phyloP scores from a whole-genome alignment of 768 basidiomycete genomes.

The Kwoniella bestiolae region DNA sequence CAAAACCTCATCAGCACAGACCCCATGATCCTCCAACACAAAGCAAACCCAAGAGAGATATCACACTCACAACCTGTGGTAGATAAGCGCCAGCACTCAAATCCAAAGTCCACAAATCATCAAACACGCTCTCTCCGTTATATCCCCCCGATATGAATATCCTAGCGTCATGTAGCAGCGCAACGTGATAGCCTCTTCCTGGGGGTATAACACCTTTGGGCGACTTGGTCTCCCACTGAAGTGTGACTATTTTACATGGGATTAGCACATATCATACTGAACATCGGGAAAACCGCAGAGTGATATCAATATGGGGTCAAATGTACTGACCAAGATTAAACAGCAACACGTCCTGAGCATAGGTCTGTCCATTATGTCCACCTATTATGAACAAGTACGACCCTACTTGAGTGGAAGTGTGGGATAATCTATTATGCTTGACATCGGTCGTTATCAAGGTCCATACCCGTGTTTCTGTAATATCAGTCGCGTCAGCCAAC shows the following conservation, averaged over 20 bases:
- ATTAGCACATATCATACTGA: background rate
- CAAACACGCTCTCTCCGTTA: conserved; percentile 66
- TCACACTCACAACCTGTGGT: conserved; percentile 76
- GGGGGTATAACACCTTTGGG: conserved; percentile 72
- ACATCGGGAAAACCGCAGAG: too few relatives aligned
- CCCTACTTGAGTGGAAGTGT: conserved; percentile 86
- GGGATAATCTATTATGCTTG: conserved; percentile 69
- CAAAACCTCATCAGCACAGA: too few relatives aligned
- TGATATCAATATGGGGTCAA: too few relatives aligned
- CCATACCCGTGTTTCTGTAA: conserved; percentile 56
- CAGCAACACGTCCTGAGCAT: conserved; percentile 71
- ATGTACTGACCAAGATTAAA: conserved; percentile 85
- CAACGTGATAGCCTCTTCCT: conserved; percentile 81
- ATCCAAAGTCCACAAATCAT: conserved; percentile 84
- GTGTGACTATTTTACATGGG: conserved; percentile 65
- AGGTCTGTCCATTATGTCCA: conserved; percentile 80
- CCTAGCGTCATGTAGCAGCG: conserved; percentile 79
- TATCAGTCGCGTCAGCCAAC: background rate
- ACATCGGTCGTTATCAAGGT: conserved; percentile 55
- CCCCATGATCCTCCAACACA: too few relatives aligned
- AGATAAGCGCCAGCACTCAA: conserved; percentile 85
- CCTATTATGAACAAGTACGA: conserved; percentile 88
- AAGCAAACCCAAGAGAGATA: background rate
- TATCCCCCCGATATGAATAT: conserved; percentile 84
- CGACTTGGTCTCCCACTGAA: conserved; percentile 77